Conservation (phyloP, 352 stramenopile genomes). For the Globisporangium canariense region DNA sequence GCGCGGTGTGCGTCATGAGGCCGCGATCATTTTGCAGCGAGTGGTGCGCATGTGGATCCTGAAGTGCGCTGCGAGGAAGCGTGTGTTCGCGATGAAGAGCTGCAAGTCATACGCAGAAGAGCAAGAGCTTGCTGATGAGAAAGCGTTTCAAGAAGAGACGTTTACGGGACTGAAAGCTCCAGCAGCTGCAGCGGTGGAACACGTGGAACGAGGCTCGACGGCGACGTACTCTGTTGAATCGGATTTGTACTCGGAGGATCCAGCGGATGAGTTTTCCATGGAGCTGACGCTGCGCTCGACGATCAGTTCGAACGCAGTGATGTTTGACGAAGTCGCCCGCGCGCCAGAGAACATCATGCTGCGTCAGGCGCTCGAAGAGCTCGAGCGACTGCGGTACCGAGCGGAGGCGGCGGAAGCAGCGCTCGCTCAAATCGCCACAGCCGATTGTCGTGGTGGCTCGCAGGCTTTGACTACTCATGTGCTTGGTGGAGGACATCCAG, state of each 20-base stretch:
- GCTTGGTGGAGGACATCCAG: neutral
- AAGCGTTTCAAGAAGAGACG: constrained; percentile 1
- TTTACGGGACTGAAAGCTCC: constrained; percentile 1
- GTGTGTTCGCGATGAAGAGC: neutral
- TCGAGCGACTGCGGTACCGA: constrained; percentile 55
- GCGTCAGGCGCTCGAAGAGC: constrained; percentile 42
- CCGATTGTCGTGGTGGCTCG: neutral
- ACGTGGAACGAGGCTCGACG: constrained; percentile 16
- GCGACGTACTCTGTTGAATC: constrained; percentile 21
- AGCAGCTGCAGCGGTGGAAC: constrained; percentile 3
- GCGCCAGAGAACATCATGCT: constrained; percentile 28
- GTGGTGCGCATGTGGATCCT: constrained; percentile 27
- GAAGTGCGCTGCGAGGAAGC: neutral
- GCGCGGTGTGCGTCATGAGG: constrained; percentile 19
- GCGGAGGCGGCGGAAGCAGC: constrained; percentile 62
- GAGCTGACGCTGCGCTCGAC: constrained; percentile 14
- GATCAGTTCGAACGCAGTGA: neutral
- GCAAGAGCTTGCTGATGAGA: neutral
- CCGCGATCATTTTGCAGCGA: constrained; percentile 32
- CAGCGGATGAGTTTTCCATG: constrained; percentile 14
- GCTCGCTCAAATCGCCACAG: constrained; percentile 26
- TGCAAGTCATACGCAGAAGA: neutral
- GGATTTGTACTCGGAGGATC: constrained; percentile 20
- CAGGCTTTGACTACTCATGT: neutral
- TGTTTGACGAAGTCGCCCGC: constrained; percentile 20